Evolutionary conservation across 2,329 filamentous ascomycete genomes (phyloP), one percentile per base, ranked within the genome.

Genomic region (Aspergillus glaucus): DNA sequence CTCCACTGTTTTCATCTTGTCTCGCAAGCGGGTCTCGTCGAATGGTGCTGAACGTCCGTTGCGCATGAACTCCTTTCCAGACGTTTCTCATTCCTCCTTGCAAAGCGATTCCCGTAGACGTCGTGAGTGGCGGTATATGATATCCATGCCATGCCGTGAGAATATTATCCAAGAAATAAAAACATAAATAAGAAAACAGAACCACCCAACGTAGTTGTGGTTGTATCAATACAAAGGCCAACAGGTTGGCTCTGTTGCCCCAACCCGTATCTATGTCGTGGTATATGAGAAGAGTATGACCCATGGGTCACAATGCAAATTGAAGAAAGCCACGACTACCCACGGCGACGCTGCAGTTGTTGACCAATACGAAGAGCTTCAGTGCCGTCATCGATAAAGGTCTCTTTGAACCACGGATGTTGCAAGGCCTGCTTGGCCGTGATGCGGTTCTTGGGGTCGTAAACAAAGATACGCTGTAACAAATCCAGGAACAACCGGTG

Each of bases 361-460:
- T 76, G 62, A 43, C 77, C 70, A 53, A 85, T 83, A 49, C 79
- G 76, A 49, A 79, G 72, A 17, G 81, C 81, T 66, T 85, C 81
- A 6, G 81, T 85, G 49, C 82, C 82, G 60, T 85, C 82, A 59
- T 85, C 82, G 58, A 83, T 75, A 19, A 84, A 72, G 10, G 74
- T 72, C 63, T 85, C 81, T 54, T 76, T 79, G 68, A 85, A 85
- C 82, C 82, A 85, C 1, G 79, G 78, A 61, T 85, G 82, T 62
- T 83, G 79, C 53, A 85, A 68, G 14, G 82, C 82, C 59, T 84
- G 73, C 55, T 84, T 80, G 52, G 82, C 82, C 1, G 80, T 81
- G 55, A 85, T 84, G 21, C 82, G 75, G 55, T 78, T 76, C 62
- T 81, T 82, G 6, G 82, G 82, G 52, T 85, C 81, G 60, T 85